Evolutionary conservation across 1,284 basidiomycete species (phyloP).

Genomic region (Cystobasidium slooffiae): DNA sequence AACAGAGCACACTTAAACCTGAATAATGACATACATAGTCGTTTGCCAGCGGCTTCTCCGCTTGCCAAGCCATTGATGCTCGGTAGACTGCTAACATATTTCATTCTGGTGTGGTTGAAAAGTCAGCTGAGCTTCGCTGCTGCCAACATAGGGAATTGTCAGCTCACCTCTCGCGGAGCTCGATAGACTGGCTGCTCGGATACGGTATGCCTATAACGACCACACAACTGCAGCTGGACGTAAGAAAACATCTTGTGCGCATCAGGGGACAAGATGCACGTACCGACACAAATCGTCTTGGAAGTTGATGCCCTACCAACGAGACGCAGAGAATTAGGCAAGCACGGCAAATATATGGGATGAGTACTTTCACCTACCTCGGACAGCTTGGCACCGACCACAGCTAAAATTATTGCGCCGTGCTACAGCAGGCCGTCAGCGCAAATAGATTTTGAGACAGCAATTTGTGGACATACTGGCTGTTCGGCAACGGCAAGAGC

Average conservation of each 20-base stretch:
- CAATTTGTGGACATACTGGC: conserved; percentile 48
- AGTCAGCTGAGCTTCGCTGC: not conserved
- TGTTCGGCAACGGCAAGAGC: conserved; percentile 62
- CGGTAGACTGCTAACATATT: conserved; percentile 69
- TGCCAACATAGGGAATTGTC: not conserved
- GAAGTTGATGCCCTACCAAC: conserved; percentile 79
- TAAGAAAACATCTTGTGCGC: not conserved
- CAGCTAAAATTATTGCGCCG: conserved; percentile 67
- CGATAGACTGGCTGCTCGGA: conserved; percentile 85
- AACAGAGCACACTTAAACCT: not conserved
- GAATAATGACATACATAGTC: conserved; percentile 68
- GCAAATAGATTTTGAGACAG: not conserved
- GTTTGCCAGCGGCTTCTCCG: conserved; percentile 73
- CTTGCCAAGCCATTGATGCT: conserved; percentile 57
- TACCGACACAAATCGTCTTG: conserved; percentile 60
- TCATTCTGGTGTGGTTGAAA: conserved; percentile 63
- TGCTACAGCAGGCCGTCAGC: conserved; percentile 19
- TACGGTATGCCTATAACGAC: conserved; percentile 88
- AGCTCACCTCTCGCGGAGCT: conserved; percentile 76
- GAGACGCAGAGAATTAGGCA: too few species aligned
- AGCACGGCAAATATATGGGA: not conserved
- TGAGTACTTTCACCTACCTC: conserved; percentile 60
- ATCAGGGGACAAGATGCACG: not conserved
- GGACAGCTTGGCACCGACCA: conserved; percentile 94
- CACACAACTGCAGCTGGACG: conserved; percentile 59